Evolutionary conservation across 2,329 filamentous ascomycete genomes (phyloP), one percentile per base, ranked within the genome.

Genomic region (Clathrospora elynae): DNA sequence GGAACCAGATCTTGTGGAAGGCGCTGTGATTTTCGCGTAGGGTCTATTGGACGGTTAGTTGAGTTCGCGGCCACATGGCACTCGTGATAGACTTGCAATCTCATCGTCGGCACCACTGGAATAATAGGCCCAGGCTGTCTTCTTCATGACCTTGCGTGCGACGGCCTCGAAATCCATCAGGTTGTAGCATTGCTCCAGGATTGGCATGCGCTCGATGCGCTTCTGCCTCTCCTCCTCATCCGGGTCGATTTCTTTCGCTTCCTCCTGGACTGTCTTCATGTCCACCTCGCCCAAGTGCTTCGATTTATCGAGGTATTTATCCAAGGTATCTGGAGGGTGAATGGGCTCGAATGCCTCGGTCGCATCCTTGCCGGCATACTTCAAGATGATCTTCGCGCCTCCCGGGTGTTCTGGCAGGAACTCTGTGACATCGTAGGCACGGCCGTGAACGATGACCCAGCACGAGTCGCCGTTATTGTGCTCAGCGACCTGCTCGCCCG

Each of bases 1-100:
- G 84, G 77, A 99, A 97, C 92, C 93, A 87, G 72, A 96, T 95
- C 68, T 95, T 91, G 75, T 99, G 93, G 75, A 90, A 99, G 31
- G 93, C 93, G 31, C 82, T 83, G 75, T 96, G 92, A 74, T 99
- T 99, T 73, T 97, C 92, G 53, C 92, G 84, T 78, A 97, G 78
- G 0, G 93, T 96, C 87, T 95, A 16, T 18, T 4, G 5, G 2
- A 53, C 36, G 66, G 61, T 49, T 31, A 55, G 55, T 7, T 14
- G 4, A 16, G 1, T 11, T 19, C 2, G 23, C 7, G 10, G 9
- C 16, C 16, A 8, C 10, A 25, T 14, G 2, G 1, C n/a, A 9
- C 4, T 3, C 5, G 2, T 6, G 2, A 5, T 6, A 12, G 36
- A 68, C 81, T 64, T 67, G 89, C 86, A 72, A 92, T 90, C 71